Base-by-base conservation (phyloP, 2,329 filamentous ascomycete genomes). In the Colletotrichum euphorbiae region DNA sequence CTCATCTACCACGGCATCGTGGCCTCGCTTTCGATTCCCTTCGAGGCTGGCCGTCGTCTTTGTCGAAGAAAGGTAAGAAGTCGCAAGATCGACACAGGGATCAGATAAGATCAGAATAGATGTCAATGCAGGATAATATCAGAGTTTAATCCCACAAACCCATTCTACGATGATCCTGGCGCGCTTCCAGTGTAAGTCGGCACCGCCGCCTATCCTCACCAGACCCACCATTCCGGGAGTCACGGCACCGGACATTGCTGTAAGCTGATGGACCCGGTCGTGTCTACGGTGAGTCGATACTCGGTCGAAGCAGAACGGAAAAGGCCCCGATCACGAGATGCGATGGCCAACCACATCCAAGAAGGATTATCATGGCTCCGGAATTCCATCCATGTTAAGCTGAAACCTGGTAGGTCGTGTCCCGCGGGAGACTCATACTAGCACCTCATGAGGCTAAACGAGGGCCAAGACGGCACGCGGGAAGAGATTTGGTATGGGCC, bases 71-170 rank as follows among this genome's bases (percentile, higher is more conserved):
- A 33, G 19, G 9, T 17, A 11, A 6, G 11, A n/a, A 15, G 8
- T 19, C 19, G n/a, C 21, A n/a, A 13, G 19, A 36, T 50, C 38
- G 17, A 28, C 13, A 4, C 33, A 38, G 45, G 48, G 28, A 51
- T 51, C 58, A 62, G 63, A 62, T 62, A 56, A 67, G 63, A 67
- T 62, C 40, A 51, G 63, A 67, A 56, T 62, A 67, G 63, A 67
- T 67, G 56, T 3, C 19, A 9, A 12, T 31, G 28, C 17, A 31
- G 60, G 17, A 15, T 19, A 17, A 6, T 11, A 38, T 50, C 42
- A 55, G 31, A 36, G 8, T 51, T 67, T 62, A 56, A 62, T 62
- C 15, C 40, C 42, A 19, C 31, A 8, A 51, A 12, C 42, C 17
- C 28, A 36, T 50, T 24, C 48, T 19, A 24, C 31, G 31, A 50